Percentiles rank a stretch among this genome's conserved stretches.
Evolutionary conservation across 1,139 yeast genomes (phyloP).

Genomic region (Yamadazyma triangularis): DNA sequence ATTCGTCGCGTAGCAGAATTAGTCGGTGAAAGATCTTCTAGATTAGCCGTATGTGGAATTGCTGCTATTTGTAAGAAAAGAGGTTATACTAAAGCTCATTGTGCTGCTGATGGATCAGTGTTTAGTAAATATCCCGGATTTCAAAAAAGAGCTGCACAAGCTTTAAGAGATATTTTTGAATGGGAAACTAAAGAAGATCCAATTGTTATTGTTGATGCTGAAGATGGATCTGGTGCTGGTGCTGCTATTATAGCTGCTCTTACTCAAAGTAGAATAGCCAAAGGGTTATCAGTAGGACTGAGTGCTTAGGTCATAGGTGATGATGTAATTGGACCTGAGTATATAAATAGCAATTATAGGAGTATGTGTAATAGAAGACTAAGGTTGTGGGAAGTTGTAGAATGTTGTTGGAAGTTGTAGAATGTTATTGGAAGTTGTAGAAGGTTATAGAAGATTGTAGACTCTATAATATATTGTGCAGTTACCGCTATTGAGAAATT

Average conservation of each 20-base stretch:
- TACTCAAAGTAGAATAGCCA: constrained; percentile 70
- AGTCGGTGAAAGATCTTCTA: constrained; percentile 88
- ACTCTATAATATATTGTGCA: no score
- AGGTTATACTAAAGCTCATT: constrained; percentile 70
- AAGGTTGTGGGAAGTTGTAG: no score
- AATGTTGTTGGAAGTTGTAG: no score
- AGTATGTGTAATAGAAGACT: no score
- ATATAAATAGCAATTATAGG: no score
- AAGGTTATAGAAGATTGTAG: no score
- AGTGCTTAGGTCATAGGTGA: no score
- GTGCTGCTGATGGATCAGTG: constrained; percentile 98
- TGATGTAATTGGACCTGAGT: no score
- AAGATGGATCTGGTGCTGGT: constrained; percentile 98
- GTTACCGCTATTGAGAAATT: no score
- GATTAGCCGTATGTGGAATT: constrained; percentile 91
- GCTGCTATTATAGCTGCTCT: constrained; percentile 97
- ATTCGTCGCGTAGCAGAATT: constrained; percentile 81
- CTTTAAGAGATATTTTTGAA: constrained; percentile 82
- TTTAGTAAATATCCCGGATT: constrained; percentile 90
- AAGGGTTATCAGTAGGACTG: constrained; percentile 71
- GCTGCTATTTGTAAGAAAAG: constrained; percentile 93
- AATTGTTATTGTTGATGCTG: constrained; percentile 80
- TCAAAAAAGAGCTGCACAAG: constrained; percentile 84
- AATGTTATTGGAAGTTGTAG: no score
- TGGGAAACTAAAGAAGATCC: constrained; percentile 80